Base-by-base conservation (phyloP, 495 filamentous ascomycete genomes). In the Recurvomyces mirabilis region DNA sequence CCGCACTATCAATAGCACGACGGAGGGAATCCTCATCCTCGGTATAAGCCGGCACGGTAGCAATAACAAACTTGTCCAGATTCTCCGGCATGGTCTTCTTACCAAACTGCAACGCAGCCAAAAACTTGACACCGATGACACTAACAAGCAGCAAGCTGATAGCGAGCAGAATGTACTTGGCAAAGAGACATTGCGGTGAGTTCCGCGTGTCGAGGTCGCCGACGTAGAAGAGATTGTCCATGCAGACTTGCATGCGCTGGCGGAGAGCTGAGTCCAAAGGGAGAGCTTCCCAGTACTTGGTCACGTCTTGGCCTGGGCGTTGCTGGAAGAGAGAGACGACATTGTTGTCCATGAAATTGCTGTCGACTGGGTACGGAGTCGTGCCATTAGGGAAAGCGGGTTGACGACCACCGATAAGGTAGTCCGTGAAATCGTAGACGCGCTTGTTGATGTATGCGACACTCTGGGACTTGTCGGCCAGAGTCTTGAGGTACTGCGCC, bases 21-120 rank as follows among this genome's bases (percentile, higher is more conserved):
- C 91, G 83, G 10, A 99, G 71, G 23, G 89, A 94, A 1, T 99
- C 91, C 63, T 99, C 91, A 56, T 94, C 91, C 68, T 99, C 91
- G 2, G 91, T 99, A 62, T 99, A 99, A 10, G 82, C 91, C 2
- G 91, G 91, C 25, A 99, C 87, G 63, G 94, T 93, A 60, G 84
- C 93, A 62, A 99, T 96, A 58, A 99, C 69, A 60, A 99, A 99
- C 60, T 96, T 96, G 67, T 99, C 91, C 29, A 95, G 72, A 57
- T 94, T 88, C 65, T 96, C 91, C 0, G 91, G 91, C 21, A 87
- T 68, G 43, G 81, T 93, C 70, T 94, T 95, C 58, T 68, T 77
- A 26, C 82, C 79, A 52, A 99, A 96, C 58, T 99, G 91, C 51
- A 99, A 68, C 1, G 91, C 91, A 10, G 91, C 91, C 46, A 95